These are phyloP conservation scores for Mimosa bimucronata DNA, from an alignment of 306 rosid species.

Conservation along the genomic window DNA sequence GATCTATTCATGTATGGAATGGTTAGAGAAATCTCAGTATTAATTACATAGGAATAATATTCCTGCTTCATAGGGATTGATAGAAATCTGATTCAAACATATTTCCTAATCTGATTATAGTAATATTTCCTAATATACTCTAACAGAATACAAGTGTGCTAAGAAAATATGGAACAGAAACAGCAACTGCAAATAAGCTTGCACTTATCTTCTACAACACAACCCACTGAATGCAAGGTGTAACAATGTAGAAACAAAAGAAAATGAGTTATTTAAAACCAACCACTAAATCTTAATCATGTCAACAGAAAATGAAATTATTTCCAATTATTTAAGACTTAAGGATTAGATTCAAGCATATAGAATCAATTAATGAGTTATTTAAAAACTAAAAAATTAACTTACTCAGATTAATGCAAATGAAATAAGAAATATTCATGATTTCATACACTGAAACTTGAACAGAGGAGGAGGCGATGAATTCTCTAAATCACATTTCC, in stretches of 20 bases:
- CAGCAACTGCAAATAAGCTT: conserved; percentile 24
- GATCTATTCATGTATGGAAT: too few relatives aligned
- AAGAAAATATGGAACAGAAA: conserved; percentile 17
- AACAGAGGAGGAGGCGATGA: conserved; percentile 23
- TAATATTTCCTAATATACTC: too few relatives aligned
- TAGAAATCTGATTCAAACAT: too few relatives aligned
- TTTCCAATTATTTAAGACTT: conserved; percentile 28
- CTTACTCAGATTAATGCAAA: conserved; percentile 31
- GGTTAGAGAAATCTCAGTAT: too few relatives aligned
- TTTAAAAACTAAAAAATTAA: not conserved
- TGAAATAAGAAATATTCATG: conserved; percentile 32
- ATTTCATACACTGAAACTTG: conserved; percentile 18
- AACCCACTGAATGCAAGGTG: not conserved
- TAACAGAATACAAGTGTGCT: not conserved
- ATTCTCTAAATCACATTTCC: conserved; percentile 28
- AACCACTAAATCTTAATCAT: conserved; percentile 27
- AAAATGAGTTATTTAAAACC: not conserved
- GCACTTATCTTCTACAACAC: not conserved
- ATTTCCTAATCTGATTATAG: too few relatives aligned
- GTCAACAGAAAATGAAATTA: conserved; percentile 36
- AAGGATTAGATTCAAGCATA: conserved; percentile 33
- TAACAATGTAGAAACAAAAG: not conserved
- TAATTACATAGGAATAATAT: too few relatives aligned
- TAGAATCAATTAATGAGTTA: conserved; percentile 24
- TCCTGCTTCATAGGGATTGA: too few relatives aligned